Percentiles rank a stretch among this genome's conserved stretches.
Conservation (phyloP, 108 stramenopile species). For the Skeletonema marinoi region DNA sequence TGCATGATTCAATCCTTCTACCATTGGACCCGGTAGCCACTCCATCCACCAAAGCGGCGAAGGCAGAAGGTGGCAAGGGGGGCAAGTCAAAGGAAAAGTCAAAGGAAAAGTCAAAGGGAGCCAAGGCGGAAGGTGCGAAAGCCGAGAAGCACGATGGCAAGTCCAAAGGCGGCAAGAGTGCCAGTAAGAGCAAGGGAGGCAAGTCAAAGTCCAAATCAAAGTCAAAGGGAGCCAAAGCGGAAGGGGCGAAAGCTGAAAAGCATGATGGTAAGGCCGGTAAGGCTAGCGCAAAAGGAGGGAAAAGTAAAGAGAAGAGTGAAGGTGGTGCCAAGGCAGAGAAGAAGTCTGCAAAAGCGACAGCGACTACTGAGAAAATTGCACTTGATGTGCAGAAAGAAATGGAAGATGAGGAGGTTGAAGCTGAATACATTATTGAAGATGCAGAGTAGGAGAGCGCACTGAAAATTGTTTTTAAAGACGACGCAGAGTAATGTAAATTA, state of each 20-base stretch:
- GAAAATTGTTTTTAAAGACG: too few relatives aligned
- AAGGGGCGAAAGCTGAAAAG: neutral
- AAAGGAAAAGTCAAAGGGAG: neutral
- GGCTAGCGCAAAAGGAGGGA: neutral
- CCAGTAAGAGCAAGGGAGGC: neutral
- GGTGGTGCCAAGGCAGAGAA: neutral
- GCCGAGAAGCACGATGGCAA: neutral
- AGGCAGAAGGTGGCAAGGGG: neutral
- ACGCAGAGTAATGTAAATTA: neutral
- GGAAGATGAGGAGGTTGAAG: neutral
- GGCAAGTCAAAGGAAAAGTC: neutral
- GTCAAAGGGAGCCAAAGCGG: neutral
- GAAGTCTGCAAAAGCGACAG: neutral
- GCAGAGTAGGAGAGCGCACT: neutral
- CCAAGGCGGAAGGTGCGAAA: neutral
- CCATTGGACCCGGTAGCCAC: neutral
- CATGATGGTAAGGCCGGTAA: neutral
- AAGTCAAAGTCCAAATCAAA: neutral
- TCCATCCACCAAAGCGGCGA: neutral
- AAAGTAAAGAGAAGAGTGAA: slow-evolving; percentile 1
- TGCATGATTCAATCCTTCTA: neutral
- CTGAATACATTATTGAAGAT: neutral
- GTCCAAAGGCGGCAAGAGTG: neutral
- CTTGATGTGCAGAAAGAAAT: neutral
- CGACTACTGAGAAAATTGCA: neutral